Percentiles rank a stretch among this genome's conserved stretches.
These are phyloP conservation scores for Xerocomus amazonicus DNA, from an alignment of 1,284 basidiomycete species.

Conservation along the genomic window DNA sequence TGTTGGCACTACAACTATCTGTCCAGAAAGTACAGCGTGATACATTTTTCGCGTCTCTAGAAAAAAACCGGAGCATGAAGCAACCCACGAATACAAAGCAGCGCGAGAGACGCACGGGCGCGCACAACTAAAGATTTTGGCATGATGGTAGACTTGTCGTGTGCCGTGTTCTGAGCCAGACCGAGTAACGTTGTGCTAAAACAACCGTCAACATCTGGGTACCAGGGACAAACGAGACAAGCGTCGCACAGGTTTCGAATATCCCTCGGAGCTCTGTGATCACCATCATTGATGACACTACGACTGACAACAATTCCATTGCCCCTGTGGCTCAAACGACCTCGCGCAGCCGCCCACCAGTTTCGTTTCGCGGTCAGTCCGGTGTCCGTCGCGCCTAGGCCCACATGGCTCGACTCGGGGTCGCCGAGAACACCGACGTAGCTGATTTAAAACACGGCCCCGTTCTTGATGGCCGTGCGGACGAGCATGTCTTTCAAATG, in stretches of 20 bases:
- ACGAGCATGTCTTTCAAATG: constrained; percentile 80
- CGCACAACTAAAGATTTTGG: constrained; percentile 67
- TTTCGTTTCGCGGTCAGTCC: constrained; percentile 61
- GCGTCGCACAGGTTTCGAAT: constrained; percentile 64
- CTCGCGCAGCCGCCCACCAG: constrained; percentile 78
- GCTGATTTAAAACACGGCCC: constrained; percentile 78
- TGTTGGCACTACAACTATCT: constrained; percentile 55
- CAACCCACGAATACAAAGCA: background rate
- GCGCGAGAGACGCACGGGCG: constrained; percentile 56
- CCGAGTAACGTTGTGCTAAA: constrained; percentile 61
- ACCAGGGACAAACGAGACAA: constrained; percentile 2
- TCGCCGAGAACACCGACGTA: constrained; percentile 72
- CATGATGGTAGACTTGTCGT: constrained; percentile 55
- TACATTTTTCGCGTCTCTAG: constrained; percentile 58
- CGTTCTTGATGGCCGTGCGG: constrained; percentile 77
- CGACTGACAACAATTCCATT: constrained; percentile 68
- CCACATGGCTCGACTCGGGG: constrained; percentile 41
- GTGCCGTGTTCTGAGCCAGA: constrained; percentile 61
- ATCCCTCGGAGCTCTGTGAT: constrained; percentile 67
- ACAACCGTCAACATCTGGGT: background rate
- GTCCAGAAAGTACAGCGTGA: constrained; percentile 70
- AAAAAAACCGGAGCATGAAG: background rate
- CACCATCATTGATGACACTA: constrained; percentile 52
- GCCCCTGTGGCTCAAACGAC: constrained; percentile 71
- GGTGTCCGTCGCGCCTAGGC: constrained; percentile 50